Evolutionary conservation across 164 flowering plant species (phyloP).

Genomic region (Platanus orientalis): DNA sequence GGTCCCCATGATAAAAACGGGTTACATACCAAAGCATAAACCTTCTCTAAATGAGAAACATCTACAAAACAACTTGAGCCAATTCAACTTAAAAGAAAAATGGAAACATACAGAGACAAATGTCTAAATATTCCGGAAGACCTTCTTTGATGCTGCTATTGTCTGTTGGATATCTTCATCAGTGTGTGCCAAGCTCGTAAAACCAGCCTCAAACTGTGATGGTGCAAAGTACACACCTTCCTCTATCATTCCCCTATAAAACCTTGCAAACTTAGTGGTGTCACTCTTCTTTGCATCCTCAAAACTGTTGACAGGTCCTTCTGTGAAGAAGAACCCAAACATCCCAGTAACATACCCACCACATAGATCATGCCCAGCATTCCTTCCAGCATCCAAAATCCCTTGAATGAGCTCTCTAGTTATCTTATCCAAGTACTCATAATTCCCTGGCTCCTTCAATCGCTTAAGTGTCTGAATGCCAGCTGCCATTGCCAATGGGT

Average conservation of each 20-base stretch:
- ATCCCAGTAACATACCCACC: conserved; percentile 83
- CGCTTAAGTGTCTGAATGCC: conserved; percentile 89
- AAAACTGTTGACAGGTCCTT: conserved; percentile 84
- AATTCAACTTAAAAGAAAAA: not conserved
- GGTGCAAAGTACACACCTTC: conserved; percentile 96
- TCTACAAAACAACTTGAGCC: not conserved
- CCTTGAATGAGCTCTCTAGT: conserved; percentile 66
- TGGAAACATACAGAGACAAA: not conserved
- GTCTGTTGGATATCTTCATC: conserved; percentile 68
- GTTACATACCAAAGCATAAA: too few species aligned
- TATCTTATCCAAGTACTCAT: conserved; percentile 63
- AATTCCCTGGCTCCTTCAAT: conserved; percentile 56
- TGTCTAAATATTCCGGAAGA: conserved; percentile 46
- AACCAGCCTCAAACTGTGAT: conserved; percentile 97
- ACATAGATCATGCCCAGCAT: conserved; percentile 71
- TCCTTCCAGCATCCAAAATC: conserved; percentile 68
- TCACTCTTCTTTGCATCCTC: conserved; percentile 90
- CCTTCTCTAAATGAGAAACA: not conserved
- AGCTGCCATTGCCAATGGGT: conserved; percentile 96
- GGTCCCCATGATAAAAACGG: too few species aligned
- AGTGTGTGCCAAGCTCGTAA: conserved; percentile 86
- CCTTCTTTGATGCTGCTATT: conserved; percentile 83
- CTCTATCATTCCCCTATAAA: conserved; percentile 75
- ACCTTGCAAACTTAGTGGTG: conserved; percentile 71
- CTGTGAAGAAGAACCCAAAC: conserved; percentile 93